phyloP scores from a whole-genome alignment of 2,329 filamentous ascomycete genomes.

The Orbilia ellipsospora region DNA sequence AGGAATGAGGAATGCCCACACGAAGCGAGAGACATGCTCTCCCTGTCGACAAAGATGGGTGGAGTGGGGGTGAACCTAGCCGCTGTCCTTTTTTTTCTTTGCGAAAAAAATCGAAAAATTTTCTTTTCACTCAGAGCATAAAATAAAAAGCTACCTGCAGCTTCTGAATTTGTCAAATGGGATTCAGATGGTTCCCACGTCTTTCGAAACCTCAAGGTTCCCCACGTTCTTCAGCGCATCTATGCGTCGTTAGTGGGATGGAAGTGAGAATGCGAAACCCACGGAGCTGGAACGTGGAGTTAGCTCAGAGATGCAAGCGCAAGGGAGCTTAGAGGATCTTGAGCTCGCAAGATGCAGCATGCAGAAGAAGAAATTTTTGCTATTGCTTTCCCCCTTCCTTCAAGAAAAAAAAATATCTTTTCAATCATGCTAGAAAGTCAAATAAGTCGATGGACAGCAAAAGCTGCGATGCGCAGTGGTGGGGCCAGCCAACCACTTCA shows the following conservation, averaged over 20 bases:
- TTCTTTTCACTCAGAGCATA: constrained; percentile 8
- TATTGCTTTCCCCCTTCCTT: constrained; percentile 2
- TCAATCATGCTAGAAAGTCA: neutral
- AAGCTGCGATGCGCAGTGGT: neutral
- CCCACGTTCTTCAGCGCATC: constrained; percentile 52
- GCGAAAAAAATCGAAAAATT: constrained; percentile 2
- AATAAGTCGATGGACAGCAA: neutral
- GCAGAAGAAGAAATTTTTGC: constrained; percentile 30
- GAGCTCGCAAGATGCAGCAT: constrained; percentile 50
- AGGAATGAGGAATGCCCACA: constrained; percentile 52
- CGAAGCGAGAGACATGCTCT: constrained; percentile 29
- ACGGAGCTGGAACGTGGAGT: constrained; percentile 55
- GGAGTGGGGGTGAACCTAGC: constrained; percentile 31
- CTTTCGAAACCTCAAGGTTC: constrained; percentile 52
- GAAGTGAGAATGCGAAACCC: constrained; percentile 49
- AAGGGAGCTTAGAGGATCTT: constrained; percentile 36
- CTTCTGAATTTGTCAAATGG: constrained; percentile 51
- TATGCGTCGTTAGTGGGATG: constrained; percentile 36
- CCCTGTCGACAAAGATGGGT: constrained; percentile 17
- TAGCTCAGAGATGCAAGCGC: constrained; percentile 35
- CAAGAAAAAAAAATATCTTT: neutral
- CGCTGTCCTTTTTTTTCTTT: constrained; percentile 2
- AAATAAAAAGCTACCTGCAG: constrained; percentile 16
- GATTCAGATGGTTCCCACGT: constrained; percentile 25
- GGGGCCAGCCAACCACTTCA: constrained; percentile 9